Conservation (phyloP, 23 red algal genomes). For the Cyanidioschyzon merolae region DNA sequence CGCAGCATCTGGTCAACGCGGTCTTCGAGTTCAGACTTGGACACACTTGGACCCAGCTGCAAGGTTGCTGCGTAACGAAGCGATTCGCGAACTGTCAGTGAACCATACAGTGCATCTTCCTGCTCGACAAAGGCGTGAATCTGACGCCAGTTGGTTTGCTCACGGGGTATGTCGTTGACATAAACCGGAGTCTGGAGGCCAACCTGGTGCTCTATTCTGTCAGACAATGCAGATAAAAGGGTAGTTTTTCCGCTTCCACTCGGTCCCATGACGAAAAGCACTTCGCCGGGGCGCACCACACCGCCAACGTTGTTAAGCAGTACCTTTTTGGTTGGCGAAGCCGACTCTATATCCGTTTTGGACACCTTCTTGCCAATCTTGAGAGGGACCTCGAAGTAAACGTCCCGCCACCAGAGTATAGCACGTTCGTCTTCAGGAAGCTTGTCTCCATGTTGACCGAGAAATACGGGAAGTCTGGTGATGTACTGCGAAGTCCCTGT, state of each 20-base stretch:
- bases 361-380: not conserved
- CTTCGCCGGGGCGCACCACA: constrained; percentile 51
- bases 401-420: not conserved
- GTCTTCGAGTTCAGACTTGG: not conserved
- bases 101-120: constrained; percentile 49
- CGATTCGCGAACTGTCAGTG: constrained; percentile 57
- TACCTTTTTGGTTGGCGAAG: constrained; percentile 11
- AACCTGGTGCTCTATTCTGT: constrained; percentile 31
- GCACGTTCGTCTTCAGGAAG: not conserved
- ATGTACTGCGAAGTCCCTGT: not conserved
- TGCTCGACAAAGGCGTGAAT: constrained; percentile 41
- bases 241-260: constrained; percentile 68
- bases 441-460: not conserved
- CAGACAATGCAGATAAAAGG: constrained; percentile 48
- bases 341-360: not conserved
- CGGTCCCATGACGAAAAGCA: constrained; percentile 85
- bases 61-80: constrained; percentile 50
- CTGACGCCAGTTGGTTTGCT: not conserved
- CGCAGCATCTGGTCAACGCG: constrained; percentile 56
- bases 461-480: not conserved
- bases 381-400: not conserved
- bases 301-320: constrained; percentile 17
- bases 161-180: not conserved
- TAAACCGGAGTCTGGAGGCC: not conserved
- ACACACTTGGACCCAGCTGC: constrained; percentile 7